Evolutionary conservation across 2,329 filamentous ascomycete genomes (phyloP), one percentile per base, ranked within the genome.

Genomic region (Beauveria varroae): DNA sequence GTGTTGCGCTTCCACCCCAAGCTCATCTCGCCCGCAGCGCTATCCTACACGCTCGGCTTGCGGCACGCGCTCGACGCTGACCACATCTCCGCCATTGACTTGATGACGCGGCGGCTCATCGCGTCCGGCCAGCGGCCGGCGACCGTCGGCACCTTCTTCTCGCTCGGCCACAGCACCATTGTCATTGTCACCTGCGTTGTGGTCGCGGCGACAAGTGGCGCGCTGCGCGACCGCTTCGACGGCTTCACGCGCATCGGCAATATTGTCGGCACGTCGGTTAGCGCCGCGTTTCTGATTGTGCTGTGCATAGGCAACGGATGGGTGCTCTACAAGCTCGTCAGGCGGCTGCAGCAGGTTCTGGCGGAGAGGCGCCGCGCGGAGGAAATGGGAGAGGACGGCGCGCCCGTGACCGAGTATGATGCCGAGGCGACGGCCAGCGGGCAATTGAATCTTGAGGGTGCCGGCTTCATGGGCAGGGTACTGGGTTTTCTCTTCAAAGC

Each of bases 51-150:
- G 0, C 83, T 98, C 12, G 93, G 93, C 3, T 82, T 98, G 14
- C 88, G 93, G 47, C 93, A 98, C 78, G 93, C 93, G n/a, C 85
- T 98, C 50, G 95, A 98, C 70, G 95, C 93, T n/a, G 93, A 98
- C 74, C 95, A 98, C 72, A 84, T 82, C 68, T 75, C 76, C 68
- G 93, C 93, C 65, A 99, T 98, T 68, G 93, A 98, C 74, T 83
- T 98, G 43, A 96, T 96, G 87, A 98, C 95, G 1, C 84, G 95
- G 3, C 86, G 93, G 7, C 84, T 98, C 26, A 86, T 98, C 43
- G 93, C 93, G 0, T 84, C 90, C 0, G 92, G 91, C 20, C 91
- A 95, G 70, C 85, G 85, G 1, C 93, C 93, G 2, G 92, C 96
- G 12, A 93, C 93, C 0, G 93, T 98, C 1, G 95, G 93, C 49